phyloP scores from a whole-genome alignment of 495 filamentous ascomycete species.

The Annulohypoxylon nitens region DNA sequence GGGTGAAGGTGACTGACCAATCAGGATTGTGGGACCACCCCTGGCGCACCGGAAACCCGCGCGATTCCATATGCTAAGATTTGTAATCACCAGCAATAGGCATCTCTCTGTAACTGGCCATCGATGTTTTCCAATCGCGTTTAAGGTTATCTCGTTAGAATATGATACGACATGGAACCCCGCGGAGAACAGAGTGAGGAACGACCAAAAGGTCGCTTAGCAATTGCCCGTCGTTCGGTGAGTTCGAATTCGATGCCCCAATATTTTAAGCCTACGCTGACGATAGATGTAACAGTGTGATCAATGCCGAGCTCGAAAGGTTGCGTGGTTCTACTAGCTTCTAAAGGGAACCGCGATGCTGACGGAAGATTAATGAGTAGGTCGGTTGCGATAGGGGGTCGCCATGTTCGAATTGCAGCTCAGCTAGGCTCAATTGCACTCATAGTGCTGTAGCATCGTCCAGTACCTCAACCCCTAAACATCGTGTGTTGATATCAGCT shows the following conservation, averaged over 20 bases:
- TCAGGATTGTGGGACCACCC: slow-evolving; percentile 3
- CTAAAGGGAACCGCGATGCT: neutral
- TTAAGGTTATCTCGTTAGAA: neutral
- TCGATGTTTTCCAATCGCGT: neutral
- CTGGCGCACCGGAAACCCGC: slow-evolving; percentile 17
- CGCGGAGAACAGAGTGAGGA: neutral
- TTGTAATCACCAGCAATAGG: slow-evolving; percentile 8
- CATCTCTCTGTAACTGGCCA: neutral
- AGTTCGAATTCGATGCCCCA: neutral
- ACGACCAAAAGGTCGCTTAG: slow-evolving; percentile 5
- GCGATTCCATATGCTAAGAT: slow-evolving; percentile 10
- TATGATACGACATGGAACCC: slow-evolving; percentile 12
- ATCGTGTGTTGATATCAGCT: slow-evolving; percentile 20
- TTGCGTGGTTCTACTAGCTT: neutral
- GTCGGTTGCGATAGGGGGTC: slow-evolving; percentile 19
- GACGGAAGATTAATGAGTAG: neutral
- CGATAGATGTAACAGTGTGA: slow-evolving; percentile 5
- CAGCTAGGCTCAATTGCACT: slow-evolving; percentile 15
- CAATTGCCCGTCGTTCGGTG: slow-evolving; percentile 14
- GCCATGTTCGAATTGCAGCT: slow-evolving; percentile 21
- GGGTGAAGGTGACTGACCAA: neutral
- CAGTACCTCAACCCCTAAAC: slow-evolving; percentile 3
- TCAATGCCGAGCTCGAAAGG: slow-evolving; percentile 21
- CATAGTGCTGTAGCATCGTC: slow-evolving; percentile 16
- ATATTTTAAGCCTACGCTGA: neutral